Evolutionary conservation across 768 basidiomycete species (phyloP).

Genomic region (Naganishia randhawae): DNA sequence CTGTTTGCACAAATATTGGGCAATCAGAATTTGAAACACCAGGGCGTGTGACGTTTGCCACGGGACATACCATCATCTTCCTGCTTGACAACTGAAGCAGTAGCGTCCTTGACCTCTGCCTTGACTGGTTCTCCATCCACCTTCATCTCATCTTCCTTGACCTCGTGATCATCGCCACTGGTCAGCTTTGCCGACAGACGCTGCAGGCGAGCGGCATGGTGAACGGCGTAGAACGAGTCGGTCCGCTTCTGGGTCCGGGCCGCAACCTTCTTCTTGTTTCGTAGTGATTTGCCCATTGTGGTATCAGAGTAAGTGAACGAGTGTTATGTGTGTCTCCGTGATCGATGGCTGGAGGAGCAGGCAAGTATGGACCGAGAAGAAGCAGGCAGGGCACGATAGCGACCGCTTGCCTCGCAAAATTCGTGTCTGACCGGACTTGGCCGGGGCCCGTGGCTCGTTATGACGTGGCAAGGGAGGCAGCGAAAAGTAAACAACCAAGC

Average conservation of each 20-base stretch:
- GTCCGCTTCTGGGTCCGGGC: slow-evolving; percentile 41
- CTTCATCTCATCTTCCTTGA: slow-evolving; percentile 23
- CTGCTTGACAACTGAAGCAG: neutral
- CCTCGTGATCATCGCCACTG: slow-evolving; percentile 2
- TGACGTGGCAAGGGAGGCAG: neutral
- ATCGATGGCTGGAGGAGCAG: neutral
- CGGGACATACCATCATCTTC: neutral
- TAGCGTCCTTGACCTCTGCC: neutral
- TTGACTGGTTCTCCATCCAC: slow-evolving; percentile 5
- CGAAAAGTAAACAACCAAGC: slow-evolving; percentile 12
- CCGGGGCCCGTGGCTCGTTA: neutral
- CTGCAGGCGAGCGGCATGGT: slow-evolving; percentile 41
- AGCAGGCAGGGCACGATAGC: neutral
- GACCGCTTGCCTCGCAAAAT: neutral
- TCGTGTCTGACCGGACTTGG: neutral
- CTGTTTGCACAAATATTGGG: no score
- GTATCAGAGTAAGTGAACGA: neutral
- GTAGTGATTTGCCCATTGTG: slow-evolving; percentile 49
- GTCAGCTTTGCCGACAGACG: slow-evolving; percentile 35
- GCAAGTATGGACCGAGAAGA: neutral
- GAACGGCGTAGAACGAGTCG: slow-evolving; percentile 42
- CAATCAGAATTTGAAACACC: no score
- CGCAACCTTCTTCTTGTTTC: slow-evolving; percentile 44
- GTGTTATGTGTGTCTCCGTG: neutral
- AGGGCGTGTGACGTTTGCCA: no score